phyloP scores from a whole-genome alignment of 768 basidiomycete genomes.

The Albatrellus ellisii region DNA sequence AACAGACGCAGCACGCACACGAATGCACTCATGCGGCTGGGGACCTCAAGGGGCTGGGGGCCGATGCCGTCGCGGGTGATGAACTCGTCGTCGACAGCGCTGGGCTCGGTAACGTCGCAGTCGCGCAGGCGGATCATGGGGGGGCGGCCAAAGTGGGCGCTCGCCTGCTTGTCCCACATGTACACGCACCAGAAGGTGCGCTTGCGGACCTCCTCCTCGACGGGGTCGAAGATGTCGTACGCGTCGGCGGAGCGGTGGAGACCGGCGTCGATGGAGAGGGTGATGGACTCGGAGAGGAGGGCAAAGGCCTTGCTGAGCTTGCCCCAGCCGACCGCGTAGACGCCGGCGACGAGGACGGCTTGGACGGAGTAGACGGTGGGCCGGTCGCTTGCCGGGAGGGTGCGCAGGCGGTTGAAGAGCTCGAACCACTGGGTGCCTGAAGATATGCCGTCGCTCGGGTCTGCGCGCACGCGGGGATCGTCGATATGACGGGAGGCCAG shows the following conservation, averaged over 20 bases:
- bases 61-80: slow-evolving; percentile 63
- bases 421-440: slow-evolving; percentile 91
- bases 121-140: slow-evolving; percentile 78
- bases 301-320: slow-evolving; percentile 80
- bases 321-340: slow-evolving; percentile 85
- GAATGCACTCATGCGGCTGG: slow-evolving; percentile 74
- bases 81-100: slow-evolving; percentile 80
- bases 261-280: slow-evolving; percentile 80
- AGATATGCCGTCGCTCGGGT: slow-evolving; percentile 72
- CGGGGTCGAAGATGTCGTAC: slow-evolving; percentile 77
- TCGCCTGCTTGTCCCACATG: slow-evolving; percentile 90
- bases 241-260: slow-evolving; percentile 79
- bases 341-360: slow-evolving; percentile 81
- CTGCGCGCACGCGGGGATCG: slow-evolving; percentile 77
- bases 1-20: slow-evolving; percentile 64
- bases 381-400: slow-evolving; percentile 76
- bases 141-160: slow-evolving; percentile 81
- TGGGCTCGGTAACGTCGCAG: slow-evolving; percentile 84
- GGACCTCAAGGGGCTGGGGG: slow-evolving; percentile 53
- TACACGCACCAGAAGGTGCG: slow-evolving; percentile 96
- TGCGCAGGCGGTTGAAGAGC: slow-evolving; percentile 73
- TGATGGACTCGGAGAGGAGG: slow-evolving; percentile 76
- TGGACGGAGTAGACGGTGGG: slow-evolving; percentile 90
- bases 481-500: slow-evolving; percentile 88
- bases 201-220: slow-evolving; percentile 86